These are phyloP conservation scores for Erythrophleum fordii DNA, from an alignment of 306 rosid genomes.

Conservation along the genomic window DNA sequence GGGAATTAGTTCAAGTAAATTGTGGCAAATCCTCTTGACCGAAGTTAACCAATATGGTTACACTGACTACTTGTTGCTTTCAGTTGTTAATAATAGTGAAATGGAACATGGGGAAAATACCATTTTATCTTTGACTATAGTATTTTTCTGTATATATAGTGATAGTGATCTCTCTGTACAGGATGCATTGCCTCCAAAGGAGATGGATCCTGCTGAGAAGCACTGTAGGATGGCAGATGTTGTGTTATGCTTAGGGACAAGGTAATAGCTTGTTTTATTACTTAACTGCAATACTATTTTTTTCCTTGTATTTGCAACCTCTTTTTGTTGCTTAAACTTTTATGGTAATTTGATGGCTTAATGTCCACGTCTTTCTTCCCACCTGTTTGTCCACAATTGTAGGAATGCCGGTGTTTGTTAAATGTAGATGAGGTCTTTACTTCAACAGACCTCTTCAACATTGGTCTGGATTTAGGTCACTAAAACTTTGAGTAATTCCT, in stretches of 20 bases:
- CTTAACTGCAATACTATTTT: conserved; percentile 27
- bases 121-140: neutral
- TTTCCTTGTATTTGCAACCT: neutral
- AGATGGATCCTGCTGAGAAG: conserved; percentile 95
- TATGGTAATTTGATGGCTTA: neutral
- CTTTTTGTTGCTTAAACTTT: neutral
- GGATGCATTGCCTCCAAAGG: conserved; percentile 97
- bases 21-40: neutral
- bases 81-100: conserved; percentile 24
- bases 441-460: neutral
- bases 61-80: conserved; percentile 18
- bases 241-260: conserved; percentile 95
- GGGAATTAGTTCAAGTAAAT: conserved; percentile 11
- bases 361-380: neutral
- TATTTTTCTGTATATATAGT: neutral
- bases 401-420: neutral
- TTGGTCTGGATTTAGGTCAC: neutral
- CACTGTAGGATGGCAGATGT: conserved; percentile 96
- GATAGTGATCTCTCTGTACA: conserved; percentile 34
- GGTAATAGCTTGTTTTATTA: conserved; percentile 52
- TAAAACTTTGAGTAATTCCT: conserved; percentile 16
- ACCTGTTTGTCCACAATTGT: conserved; percentile 16
- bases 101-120: neutral
- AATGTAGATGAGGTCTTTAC: neutral
- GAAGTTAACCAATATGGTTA: conserved; percentile 10